Evolutionary conservation across 371 early-diverging fungal genomes (phyloP), one percentile per base, ranked within the genome.

Genomic region (Rhizopus sp.): DNA sequence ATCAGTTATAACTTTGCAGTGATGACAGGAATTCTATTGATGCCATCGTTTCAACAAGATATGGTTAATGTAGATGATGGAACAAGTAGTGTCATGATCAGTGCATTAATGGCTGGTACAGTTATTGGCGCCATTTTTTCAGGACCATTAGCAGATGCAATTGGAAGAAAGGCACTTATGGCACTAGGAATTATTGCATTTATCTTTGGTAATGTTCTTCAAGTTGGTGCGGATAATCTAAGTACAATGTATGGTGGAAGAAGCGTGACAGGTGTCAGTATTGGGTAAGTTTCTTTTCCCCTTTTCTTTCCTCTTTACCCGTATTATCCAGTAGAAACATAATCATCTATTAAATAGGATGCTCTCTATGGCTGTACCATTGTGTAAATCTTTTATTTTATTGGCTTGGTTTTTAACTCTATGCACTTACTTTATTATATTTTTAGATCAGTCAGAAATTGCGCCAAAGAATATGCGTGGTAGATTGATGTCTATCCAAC

Each of bases 391-490:
- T 23, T 17, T 49, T 13, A 47, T 15, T 6, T 32, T 16, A 17
- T 33, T 29, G 44, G 8, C 34, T 49, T 9, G 32, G 32, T 38
- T n/a, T 57, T 9, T 46, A 7, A 37, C 6, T 47, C 13, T 48
- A 15, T 57, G 44, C 34, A 13, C 41, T 15, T 29, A 44, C 32
- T 9, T 9, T 42, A 7, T 53, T 32, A 54, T 16, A 48, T 50
- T 37, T 35, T n/a, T 44, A 78, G 78, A 93, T 79, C 91, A 95
- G 71, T 87, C 93, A 17, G 94, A 96, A 57, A 85, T 96, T 7
- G 88, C 97, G 10, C 90, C 95, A 15, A 83, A 91, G 45, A 68
- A 83, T 13, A 84, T 91, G 63, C 89, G 97, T 68, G 99, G 98
- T 31, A 75, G 91, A 15, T 68, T 97, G 30, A 87, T 92, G 39